Evolutionary conservation across 2,329 filamentous ascomycete species (phyloP).

Genomic region (Neofusicoccum sp.): DNA sequence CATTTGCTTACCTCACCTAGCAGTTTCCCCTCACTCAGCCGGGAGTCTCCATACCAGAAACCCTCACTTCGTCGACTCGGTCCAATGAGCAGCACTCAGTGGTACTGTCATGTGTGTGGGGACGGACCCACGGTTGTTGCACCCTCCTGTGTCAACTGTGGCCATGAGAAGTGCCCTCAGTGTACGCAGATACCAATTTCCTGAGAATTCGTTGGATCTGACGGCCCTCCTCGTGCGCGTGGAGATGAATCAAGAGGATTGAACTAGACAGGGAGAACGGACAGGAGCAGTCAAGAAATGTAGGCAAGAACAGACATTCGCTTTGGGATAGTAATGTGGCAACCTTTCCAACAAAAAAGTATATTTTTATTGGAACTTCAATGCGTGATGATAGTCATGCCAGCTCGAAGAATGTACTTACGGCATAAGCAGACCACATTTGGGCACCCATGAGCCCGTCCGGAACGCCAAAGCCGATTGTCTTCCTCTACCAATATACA

Average conservation of each 20-base stretch:
- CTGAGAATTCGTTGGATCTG: background rate
- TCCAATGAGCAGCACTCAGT: background rate
- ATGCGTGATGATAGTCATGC: background rate
- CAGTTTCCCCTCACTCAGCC: background rate
- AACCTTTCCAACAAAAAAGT: background rate
- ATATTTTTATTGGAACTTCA: background rate
- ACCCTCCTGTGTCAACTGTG: background rate
- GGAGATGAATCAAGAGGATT: too few species aligned
- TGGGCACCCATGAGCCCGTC: background rate
- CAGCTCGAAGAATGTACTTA: background rate
- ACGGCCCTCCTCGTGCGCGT: background rate
- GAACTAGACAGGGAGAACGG: background rate
- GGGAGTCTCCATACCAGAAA: background rate
- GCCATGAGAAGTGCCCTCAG: background rate
- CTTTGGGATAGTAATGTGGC: background rate
- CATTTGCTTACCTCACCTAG: background rate
- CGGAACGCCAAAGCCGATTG: background rate
- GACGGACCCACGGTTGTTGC: slow-evolving; percentile 11
- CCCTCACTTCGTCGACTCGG: background rate
- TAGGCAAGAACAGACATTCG: background rate
- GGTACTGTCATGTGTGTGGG: background rate
- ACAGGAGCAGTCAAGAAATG: background rate
- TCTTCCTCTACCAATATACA: slow-evolving; percentile 9
- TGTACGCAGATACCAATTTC: background rate
- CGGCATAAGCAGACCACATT: background rate